Evolutionary conservation across 75 land plant species (phyloP).

Genomic region (Pseudotsuga menziesii): DNA sequence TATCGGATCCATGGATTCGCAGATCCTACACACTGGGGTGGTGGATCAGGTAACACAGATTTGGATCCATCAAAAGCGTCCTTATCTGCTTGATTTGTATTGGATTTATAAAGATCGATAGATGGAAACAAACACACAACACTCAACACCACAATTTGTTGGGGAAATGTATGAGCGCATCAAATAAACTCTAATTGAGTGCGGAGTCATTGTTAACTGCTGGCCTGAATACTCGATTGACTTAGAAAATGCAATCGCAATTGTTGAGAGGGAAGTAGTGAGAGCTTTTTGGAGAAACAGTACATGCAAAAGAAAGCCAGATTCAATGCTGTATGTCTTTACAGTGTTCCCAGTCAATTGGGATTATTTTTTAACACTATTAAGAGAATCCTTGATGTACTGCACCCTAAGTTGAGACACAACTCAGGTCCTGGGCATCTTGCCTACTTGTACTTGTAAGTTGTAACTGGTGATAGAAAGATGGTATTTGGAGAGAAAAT

Average conservation of each 20-base stretch:
- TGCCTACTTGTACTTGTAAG: constrained; percentile 34
- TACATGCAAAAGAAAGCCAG: constrained; percentile 87
- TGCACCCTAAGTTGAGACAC: constrained; percentile 74
- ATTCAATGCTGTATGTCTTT: constrained; percentile 46
- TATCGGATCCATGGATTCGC: too few species aligned
- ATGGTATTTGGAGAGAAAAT: constrained; percentile 69
- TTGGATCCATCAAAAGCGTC: constrained; percentile 90
- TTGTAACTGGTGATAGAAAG: constrained; percentile 31
- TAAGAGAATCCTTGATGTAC: constrained; percentile 79
- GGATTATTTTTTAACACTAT: constrained; percentile 81
- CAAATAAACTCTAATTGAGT: constrained; percentile 56
- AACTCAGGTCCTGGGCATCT: constrained; percentile 79
- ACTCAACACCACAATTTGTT: constrained; percentile 76
- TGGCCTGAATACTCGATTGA: constrained; percentile 90
- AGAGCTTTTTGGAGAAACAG: constrained; percentile 85
- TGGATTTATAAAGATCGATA: constrained; percentile 80
- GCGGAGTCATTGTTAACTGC: constrained; percentile 66
- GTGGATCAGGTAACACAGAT: too few species aligned
- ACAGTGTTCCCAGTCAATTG: constrained; percentile 75
- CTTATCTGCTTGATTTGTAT: constrained; percentile 76
- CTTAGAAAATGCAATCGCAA: constrained; percentile 77
- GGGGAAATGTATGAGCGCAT: constrained; percentile 88
- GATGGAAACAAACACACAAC: constrained; percentile 58
- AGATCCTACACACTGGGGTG: too few species aligned
- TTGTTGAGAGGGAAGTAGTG: constrained; percentile 69